phyloP scores from a whole-genome alignment of 495 filamentous ascomycete genomes.

The Daldinia grandis region DNA sequence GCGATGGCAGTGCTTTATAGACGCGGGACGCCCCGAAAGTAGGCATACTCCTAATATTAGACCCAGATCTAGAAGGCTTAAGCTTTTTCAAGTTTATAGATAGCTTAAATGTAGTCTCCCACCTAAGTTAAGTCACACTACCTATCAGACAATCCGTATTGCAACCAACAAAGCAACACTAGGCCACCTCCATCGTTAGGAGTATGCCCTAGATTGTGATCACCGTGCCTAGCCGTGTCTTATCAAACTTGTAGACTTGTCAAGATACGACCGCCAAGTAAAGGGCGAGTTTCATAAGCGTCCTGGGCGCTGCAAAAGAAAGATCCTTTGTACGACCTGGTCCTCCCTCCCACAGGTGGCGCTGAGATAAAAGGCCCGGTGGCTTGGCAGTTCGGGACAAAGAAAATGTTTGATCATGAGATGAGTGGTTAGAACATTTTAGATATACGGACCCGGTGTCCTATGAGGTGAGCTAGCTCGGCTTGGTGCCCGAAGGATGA shows the following conservation, averaged over 20 bases:
- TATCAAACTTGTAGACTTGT: not conserved
- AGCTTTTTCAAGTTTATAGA: not conserved
- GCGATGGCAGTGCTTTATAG: not conserved
- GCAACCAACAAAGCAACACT: not conserved
- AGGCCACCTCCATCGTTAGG: not conserved
- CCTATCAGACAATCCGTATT: not conserved
- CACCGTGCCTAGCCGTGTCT: not conserved
- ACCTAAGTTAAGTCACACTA: not conserved
- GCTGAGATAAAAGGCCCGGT: conserved; percentile 7
- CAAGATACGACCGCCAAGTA: not conserved
- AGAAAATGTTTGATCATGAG: conserved; percentile 1
- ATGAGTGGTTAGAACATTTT: conserved; percentile 5
- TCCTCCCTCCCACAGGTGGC: not conserved
- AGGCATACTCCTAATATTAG: not conserved
- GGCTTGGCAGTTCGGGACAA: not conserved
- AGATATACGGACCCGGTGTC: not conserved
- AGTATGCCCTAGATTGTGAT: not conserved
- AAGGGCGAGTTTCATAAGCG: not conserved
- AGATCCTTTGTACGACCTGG: not conserved
- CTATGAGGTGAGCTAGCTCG: conserved; percentile 4
- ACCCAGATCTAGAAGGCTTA: not conserved
- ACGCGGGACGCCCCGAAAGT: not conserved
- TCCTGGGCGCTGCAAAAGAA: not conserved
- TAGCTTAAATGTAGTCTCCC: not conserved
- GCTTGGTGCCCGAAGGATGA: conserved; percentile 6